phyloP scores from a whole-genome alignment of 1,284 basidiomycete species.

The Mycosarcoma mackinlayi region DNA sequence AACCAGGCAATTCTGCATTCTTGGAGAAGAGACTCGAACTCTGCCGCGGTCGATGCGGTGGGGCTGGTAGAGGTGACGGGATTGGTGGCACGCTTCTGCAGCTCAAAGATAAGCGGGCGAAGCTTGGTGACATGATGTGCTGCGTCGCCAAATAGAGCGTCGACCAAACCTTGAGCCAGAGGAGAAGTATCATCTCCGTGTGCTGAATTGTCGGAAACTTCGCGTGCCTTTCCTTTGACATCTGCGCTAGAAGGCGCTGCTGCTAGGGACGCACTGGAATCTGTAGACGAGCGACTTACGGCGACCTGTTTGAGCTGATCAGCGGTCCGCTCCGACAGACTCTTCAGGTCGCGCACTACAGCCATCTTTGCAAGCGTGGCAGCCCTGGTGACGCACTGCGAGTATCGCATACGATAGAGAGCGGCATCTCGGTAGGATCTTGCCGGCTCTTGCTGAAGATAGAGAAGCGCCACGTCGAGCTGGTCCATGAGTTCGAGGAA shows the following conservation, averaged over 20 bases:
- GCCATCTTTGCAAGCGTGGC: conserved; percentile 55
- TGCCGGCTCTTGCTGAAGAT: conserved; percentile 49
- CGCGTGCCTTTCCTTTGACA: conserved; percentile 30
- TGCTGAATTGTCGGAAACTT: conserved; percentile 7
- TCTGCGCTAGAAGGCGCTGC: neutral
- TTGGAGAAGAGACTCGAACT: conserved; percentile 49
- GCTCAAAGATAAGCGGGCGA: conserved; percentile 48
- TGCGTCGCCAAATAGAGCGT: conserved; percentile 16
- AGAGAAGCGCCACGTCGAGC: conserved; percentile 58
- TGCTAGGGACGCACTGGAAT: neutral
- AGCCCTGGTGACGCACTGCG: conserved; percentile 57
- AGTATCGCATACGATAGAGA: conserved; percentile 62
- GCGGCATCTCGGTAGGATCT: conserved; percentile 53
- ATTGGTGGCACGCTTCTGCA: conserved; percentile 29
- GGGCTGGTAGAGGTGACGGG: conserved; percentile 4
- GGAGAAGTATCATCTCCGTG: neutral
- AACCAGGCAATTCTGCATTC: conserved; percentile 55
- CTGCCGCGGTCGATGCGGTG: conserved; percentile 36
- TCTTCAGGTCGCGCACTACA: conserved; percentile 29
- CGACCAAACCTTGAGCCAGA: neutral
- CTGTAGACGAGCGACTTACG: neutral
- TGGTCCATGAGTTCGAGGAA: conserved; percentile 61
- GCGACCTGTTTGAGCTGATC: conserved; percentile 37
- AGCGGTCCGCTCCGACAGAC: conserved; percentile 11
- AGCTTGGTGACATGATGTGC: conserved; percentile 30